Evolutionary conservation across 768 basidiomycete species (phyloP), one percentile per base, ranked within the genome.

Genomic region (Lactarius sp.): DNA sequence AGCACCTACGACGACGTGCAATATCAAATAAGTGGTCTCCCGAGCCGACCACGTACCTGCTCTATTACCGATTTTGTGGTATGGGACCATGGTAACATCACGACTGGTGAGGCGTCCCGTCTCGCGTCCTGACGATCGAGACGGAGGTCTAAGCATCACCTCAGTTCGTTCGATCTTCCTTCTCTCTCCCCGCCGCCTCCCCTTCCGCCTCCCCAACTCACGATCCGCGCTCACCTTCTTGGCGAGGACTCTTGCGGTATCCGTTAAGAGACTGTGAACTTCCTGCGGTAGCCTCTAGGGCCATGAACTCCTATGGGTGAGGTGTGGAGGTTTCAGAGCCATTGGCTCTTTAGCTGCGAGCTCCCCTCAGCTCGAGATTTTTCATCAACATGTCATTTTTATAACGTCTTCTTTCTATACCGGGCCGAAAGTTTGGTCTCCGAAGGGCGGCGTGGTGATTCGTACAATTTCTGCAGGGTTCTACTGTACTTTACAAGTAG

Each of bases 161-260:
- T 65, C 64, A 65, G 64, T 52, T 65, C 49, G 59, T 41, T 33
- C 34, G 42, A 46, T 60, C 53, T 27, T 27, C 16, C 13, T 33
- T 36, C 31, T n/a, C 10, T 9, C 22, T 6, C 37, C 37, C 6
- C 8, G 14, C 39, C n/a, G 7, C 31, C n/a, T 34, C 46, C 20
- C n/a, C 10, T 31, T 47, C 20, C 27, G n/a, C 41, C 1, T 37
- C 50, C 39, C 36, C 52, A 47, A 49, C 31, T 18, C 46, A 55
- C 37, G 53, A 27, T 9, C 36, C 8, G 39, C 13, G 31, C 22
- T 51, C 47, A 39, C 4, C 16, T 52, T 37, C 59, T 36, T 14
- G 41, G 47, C 14, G 14, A n/a, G 18, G 52, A 14, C 16, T 7
- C 46, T n/a, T 20, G 14, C 16, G 4, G 16, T 20, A 31, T 13